Evolutionary conservation across 805 yeast species (phyloP).

Genomic region (Metschnikowia lunata): DNA sequence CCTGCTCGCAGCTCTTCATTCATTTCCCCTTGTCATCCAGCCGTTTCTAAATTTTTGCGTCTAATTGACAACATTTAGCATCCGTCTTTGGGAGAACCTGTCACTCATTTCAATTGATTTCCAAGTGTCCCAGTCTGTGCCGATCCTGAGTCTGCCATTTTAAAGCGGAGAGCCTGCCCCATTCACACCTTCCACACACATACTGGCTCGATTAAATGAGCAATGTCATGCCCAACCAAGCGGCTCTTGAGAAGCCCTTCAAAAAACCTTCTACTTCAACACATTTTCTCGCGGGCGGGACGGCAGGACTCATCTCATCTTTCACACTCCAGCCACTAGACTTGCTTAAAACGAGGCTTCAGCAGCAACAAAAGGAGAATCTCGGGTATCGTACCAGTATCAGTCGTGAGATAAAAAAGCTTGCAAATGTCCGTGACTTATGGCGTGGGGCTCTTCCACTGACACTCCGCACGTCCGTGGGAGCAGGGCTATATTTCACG

Average conservation of each 20-base stretch:
- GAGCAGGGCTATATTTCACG: slow-evolving; percentile 82
- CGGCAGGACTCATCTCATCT: slow-evolving; percentile 81
- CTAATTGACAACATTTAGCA: too few relatives aligned
- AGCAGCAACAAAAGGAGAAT: slow-evolving; percentile 40
- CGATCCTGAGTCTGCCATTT: too few relatives aligned
- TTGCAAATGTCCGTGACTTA: slow-evolving; percentile 44
- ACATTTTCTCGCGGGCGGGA: slow-evolving; percentile 76
- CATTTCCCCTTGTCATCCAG: too few relatives aligned
- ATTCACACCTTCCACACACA: too few relatives aligned
- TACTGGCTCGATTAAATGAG: not conserved
- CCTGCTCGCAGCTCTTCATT: too few relatives aligned
- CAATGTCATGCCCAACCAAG: not conserved
- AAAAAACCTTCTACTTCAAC: slow-evolving; percentile 19
- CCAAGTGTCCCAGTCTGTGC: too few relatives aligned
- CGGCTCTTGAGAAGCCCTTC: not conserved
- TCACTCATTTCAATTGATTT: too few relatives aligned
- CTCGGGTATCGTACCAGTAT: slow-evolving; percentile 25
- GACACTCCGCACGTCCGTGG: slow-evolving; percentile 82
- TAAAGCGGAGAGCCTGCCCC: too few relatives aligned
- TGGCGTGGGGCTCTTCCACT: slow-evolving; percentile 97
- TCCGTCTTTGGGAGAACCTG: too few relatives aligned
- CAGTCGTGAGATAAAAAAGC: slow-evolving; percentile 39
- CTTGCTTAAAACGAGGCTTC: slow-evolving; percentile 80
- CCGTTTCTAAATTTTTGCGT: too few relatives aligned
- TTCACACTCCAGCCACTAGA: slow-evolving; percentile 84